Evolutionary conservation across 352 stramenopile species (phyloP).

Genomic region (Blastocystis sp.): DNA sequence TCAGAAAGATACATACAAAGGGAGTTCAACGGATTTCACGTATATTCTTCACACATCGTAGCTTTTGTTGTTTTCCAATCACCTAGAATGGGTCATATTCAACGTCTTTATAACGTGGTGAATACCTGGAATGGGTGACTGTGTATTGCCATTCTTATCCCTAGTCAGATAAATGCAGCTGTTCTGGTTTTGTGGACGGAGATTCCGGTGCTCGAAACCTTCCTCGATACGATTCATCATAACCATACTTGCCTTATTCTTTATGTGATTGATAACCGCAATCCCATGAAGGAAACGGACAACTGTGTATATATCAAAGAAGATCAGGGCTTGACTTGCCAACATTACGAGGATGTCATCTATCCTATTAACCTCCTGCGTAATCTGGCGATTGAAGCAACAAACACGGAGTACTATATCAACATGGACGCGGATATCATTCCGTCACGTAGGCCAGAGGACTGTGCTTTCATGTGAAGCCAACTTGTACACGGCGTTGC

Average conservation of each 20-base stretch:
- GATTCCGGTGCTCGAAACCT: neutral
- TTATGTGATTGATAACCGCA: neutral
- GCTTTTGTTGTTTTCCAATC: neutral
- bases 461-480: neutral
- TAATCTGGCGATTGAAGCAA: neutral
- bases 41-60: neutral
- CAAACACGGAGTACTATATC: neutral
- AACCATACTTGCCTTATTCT: neutral
- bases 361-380: conserved; percentile 40
- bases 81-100: neutral
- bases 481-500: no score
- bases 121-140: neutral
- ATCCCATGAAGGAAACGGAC: neutral
- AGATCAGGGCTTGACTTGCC: neutral
- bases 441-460: neutral
- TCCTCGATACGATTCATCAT: neutral
- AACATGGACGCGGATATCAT: conserved; percentile 15
- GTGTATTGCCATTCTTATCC: neutral
- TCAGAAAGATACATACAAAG: neutral
- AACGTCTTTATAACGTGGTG: neutral
- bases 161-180: neutral
- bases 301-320: neutral
- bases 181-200: neutral
- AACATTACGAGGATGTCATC: neutral
- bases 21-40: neutral